Conservation (phyloP, 495 filamentous ascomycete genomes). For the Podospora pseudoanserina region DNA sequence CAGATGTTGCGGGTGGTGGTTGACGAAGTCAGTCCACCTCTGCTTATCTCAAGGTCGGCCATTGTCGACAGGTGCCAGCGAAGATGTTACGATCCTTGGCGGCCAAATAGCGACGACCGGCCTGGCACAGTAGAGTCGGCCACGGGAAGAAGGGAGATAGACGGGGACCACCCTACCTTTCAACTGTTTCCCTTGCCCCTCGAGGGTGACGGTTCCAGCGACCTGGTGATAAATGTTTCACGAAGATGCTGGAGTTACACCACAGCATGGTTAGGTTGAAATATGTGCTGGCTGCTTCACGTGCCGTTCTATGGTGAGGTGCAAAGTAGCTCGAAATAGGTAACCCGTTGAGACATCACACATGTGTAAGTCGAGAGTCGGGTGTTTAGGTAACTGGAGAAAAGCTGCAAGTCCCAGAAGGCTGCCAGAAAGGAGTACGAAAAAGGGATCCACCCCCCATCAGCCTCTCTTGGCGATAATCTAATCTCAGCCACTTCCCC, state of each 20-base stretch:
- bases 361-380: too few relatives aligned
- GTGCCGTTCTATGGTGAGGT: not conserved
- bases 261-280: not conserved
- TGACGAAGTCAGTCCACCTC: not conserved
- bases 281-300: not conserved
- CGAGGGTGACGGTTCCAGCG: not conserved
- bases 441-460: not conserved
- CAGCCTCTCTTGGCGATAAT: not conserved
- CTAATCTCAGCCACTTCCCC: not conserved
- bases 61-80: not conserved
- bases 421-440: not conserved
- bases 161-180: not conserved
- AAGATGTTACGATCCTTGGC: not conserved
- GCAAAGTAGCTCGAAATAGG: not conserved
- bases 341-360: not conserved
- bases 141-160: not conserved
- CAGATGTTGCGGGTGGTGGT: not conserved
- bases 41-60: not conserved
- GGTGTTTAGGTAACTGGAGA: not conserved
- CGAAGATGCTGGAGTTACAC: not conserved
- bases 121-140: not conserved
- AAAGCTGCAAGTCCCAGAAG: not conserved
- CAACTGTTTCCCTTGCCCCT: not conserved
- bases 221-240: not conserved
- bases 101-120: not conserved